A percentile compares a stretch with the other conserved stretches of the same genome.
Conservation (phyloP, 306 rosid genomes). For the Gastrolobium bilobum region DNA sequence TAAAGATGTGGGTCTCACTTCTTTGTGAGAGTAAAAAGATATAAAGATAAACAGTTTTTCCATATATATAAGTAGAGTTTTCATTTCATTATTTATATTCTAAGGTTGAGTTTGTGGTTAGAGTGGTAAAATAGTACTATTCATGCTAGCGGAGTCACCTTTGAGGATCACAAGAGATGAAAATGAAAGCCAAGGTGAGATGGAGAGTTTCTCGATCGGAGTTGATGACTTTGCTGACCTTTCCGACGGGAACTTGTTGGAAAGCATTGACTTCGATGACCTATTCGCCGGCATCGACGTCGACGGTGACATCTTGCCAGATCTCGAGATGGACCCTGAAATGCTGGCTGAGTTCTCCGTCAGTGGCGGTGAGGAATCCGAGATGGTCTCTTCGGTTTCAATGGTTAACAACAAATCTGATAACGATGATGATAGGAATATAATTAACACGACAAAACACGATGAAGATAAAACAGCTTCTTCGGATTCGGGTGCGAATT, state of each 20-base stretch:
- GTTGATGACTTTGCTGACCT: slow-evolving; percentile 65
- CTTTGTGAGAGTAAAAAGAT: too few relatives aligned
- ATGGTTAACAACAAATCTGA: slow-evolving; percentile 42
- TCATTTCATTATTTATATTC: background rate
- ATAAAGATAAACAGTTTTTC: too few relatives aligned
- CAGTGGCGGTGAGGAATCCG: slow-evolving; percentile 63
- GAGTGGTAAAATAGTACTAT: slow-evolving; percentile 13
- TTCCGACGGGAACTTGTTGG: slow-evolving; percentile 69
- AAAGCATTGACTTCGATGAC: slow-evolving; percentile 84
- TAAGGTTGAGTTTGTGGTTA: slow-evolving; percentile 12
- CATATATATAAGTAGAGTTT: background rate
- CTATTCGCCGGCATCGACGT: slow-evolving; percentile 70
- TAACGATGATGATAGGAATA: background rate
- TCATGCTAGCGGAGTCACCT: slow-evolving; percentile 88
- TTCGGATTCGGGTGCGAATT: slow-evolving; percentile 54
- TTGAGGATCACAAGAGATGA: slow-evolving; percentile 67
- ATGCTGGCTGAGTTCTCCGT: slow-evolving; percentile 76
- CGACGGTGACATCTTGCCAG: slow-evolving; percentile 73
- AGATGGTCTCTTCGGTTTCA: slow-evolving; percentile 55
- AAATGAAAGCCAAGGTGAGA: slow-evolving; percentile 68
- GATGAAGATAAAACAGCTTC: slow-evolving; percentile 54
- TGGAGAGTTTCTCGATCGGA: slow-evolving; percentile 64
- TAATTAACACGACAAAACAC: background rate
- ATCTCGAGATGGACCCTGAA: slow-evolving; percentile 90
- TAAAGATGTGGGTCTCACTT: too few relatives aligned